phyloP scores from a whole-genome alignment of 169 alveolate species.

The Cryptosporidium sp. region DNA sequence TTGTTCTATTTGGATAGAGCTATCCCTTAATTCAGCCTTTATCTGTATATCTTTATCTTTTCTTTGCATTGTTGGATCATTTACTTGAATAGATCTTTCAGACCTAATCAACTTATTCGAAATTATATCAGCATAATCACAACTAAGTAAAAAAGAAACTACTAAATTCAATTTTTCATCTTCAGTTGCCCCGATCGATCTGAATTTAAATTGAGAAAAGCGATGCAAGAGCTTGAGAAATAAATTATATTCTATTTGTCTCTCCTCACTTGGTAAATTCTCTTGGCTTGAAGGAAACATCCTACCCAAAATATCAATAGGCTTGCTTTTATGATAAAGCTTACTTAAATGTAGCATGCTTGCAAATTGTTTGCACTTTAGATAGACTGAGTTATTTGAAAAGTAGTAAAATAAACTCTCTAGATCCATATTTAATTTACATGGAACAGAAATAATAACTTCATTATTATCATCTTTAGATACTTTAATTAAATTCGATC shows the following conservation, averaged over 20 bases:
- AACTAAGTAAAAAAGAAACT: conserved; percentile 48
- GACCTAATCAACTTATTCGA: conserved; percentile 37
- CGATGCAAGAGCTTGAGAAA: conserved; percentile 48
- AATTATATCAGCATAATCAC: conserved; percentile 15
- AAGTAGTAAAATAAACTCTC: conserved; percentile 62
- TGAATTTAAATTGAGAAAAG: conserved; percentile 60
- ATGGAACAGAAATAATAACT: conserved; percentile 60
- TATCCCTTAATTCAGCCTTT: conserved; percentile 29
- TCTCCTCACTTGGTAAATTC: background rate
- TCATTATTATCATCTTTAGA: conserved; percentile 69
- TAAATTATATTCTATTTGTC: conserved; percentile 14
- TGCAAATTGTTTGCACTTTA: conserved; percentile 61
- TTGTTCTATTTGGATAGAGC: background rate
- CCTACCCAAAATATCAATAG: conserved; percentile 63
- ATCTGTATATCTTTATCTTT: conserved; percentile 44
- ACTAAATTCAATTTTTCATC: conserved; percentile 64
- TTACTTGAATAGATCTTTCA: conserved; percentile 56
- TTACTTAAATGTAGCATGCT: conserved; percentile 46
- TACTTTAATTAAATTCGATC: conserved; percentile 53
- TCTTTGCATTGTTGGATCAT: conserved; percentile 66
- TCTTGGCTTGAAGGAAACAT: conserved; percentile 50
- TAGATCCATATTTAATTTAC: conserved; percentile 64
- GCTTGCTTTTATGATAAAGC: conserved; percentile 66
- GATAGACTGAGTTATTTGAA: conserved; percentile 42
- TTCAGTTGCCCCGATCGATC: conserved; percentile 49